Base-by-base conservation (phyloP, 176 grass and related monocot genomes). In the Oryza glaberrima region DNA sequence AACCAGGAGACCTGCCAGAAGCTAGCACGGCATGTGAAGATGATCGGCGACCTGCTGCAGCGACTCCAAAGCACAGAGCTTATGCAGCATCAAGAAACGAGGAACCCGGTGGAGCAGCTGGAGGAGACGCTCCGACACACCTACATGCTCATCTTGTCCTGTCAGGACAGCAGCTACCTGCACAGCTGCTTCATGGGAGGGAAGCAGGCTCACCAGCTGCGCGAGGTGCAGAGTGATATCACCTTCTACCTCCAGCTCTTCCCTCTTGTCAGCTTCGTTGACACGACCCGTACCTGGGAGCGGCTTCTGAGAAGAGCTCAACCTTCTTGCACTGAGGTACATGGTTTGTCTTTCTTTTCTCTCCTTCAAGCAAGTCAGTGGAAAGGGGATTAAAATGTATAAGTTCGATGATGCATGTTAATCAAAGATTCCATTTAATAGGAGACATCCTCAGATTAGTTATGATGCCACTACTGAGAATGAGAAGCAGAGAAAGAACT, bases 61-160 rank as follows among this genome's bases (percentile, higher is more conserved):
- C 78, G 90, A 69, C 86, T 94, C 7, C 80, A 89, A 35, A 81
- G 87, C 3, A 79, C 88, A 13, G 87, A 97, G 25, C 77, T 97
- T 69, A 94, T 87, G 87, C 89, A 77, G 32, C 91, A 92, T 47
- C 84, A 34, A 2, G 94, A 88, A 25, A 97, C 92, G 1, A 90
- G 92, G 80, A 89, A 82, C 79, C 92, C 94, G 11, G 66, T 97
- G 75, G 88, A 97, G 79, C 88, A 88, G 43, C 92, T 97, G 17
- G 94, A 90, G 85, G 90, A 88, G 45, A 81, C 85, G 0, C 89
- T 97, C 30, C 70, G 80, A 32, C 79, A 84, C 0, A 82, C 82
- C 1, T 90, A 38, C 46, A 23, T 97, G 72, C 88, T 97, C 6
- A 72, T 94, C 48, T 44, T 70, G 17, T 78, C 86, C 77, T 97